Evolutionary conservation across 768 basidiomycete species (phyloP).

Genomic region (Auricularia sp.): DNA sequence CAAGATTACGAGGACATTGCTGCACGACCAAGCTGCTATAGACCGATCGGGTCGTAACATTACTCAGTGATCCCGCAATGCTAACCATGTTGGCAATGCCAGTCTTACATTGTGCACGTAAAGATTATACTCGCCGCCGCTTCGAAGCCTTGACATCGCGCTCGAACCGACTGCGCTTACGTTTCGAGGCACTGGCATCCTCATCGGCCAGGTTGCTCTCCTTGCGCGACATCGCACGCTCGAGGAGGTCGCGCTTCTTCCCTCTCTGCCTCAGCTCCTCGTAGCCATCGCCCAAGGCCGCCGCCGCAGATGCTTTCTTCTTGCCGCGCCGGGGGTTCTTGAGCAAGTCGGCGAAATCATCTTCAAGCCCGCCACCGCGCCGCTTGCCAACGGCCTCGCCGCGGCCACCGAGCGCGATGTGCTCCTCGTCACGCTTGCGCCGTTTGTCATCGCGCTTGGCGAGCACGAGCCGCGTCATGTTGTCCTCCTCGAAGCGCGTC

Average conservation of each 20-base stretch:
- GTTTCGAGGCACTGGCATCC: neutral
- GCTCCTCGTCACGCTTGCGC: constrained; percentile 71
- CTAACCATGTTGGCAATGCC: too few relatives aligned
- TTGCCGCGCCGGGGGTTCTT: constrained; percentile 41
- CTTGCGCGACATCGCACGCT: constrained; percentile 35
- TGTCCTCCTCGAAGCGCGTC: constrained; percentile 87
- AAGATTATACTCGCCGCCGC: neutral
- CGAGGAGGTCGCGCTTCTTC: constrained; percentile 50
- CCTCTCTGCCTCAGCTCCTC: constrained; percentile 65
- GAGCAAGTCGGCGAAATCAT: constrained; percentile 77
- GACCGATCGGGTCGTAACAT: too few relatives aligned
- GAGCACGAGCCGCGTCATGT: constrained; percentile 83
- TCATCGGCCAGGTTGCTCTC: neutral
- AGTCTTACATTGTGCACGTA: too few relatives aligned
- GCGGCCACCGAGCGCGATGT: constrained; percentile 75
- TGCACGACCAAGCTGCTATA: too few relatives aligned
- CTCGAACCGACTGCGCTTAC: neutral
- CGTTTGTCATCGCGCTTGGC: constrained; percentile 75
- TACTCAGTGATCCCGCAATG: too few relatives aligned
- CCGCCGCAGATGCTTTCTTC: constrained; percentile 15
- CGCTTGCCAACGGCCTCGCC: constrained; percentile 43
- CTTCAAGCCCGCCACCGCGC: constrained; percentile 62
- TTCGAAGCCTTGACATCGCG: constrained; percentile 1
- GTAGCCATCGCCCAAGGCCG: constrained; percentile 59
- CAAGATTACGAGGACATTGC: too few relatives aligned